These are phyloP conservation scores for Dendrobium huoshanense DNA, from an alignment of 106 monocot genomes.

Conservation along the genomic window DNA sequence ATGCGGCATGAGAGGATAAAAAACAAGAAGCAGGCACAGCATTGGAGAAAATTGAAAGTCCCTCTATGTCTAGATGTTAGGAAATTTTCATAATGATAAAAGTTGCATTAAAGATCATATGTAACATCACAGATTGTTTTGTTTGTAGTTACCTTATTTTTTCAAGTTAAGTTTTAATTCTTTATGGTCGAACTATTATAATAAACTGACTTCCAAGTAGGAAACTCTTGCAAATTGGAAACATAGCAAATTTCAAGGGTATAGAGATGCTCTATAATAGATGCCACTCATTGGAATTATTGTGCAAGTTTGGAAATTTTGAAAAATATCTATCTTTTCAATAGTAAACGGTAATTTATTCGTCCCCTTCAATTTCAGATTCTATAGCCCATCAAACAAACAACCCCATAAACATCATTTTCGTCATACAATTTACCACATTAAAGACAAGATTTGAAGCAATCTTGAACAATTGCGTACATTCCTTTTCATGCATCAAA, in stretches of 20 bases:
- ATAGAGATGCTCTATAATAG: not conserved
- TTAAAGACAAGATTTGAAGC: not conserved
- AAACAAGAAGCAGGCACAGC: not conserved
- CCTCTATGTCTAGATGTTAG: not conserved
- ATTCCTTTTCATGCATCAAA: not conserved
- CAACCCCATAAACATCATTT: not conserved
- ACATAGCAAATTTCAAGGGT: not conserved
- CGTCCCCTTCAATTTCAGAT: not conserved
- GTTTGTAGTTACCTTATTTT: not conserved
- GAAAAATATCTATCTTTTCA: not conserved
- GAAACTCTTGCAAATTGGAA: not conserved
- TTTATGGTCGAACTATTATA: not conserved
- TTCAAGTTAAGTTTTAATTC: not conserved
- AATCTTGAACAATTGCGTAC: not conserved
- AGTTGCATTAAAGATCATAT: not conserved
- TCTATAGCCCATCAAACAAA: not conserved
- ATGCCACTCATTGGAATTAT: not conserved
- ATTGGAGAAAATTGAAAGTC: not conserved
- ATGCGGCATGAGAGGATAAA: not conserved
- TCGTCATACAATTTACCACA: not conserved
- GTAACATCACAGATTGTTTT: not conserved
- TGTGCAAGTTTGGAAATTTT: not conserved
- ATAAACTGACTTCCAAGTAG: not conserved
- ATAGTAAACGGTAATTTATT: not conserved
- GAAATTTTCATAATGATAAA: not conserved